Conservation (phyloP, 208 protist genomes). For the Porcisia hertigi region DNA sequence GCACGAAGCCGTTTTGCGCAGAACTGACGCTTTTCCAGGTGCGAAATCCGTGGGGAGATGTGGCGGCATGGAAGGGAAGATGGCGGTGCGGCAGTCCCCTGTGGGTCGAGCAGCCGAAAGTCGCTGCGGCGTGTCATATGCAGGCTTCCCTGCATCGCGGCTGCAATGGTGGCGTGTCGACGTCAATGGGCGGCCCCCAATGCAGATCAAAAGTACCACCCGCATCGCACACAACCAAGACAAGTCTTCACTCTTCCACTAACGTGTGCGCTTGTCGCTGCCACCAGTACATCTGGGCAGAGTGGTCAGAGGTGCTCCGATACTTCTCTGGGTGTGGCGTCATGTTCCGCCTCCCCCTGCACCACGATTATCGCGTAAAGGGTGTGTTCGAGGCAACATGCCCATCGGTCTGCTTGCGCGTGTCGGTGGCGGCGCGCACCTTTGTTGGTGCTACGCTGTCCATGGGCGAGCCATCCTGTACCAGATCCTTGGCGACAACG, state of each 20-base stretch:
- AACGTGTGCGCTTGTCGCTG: slow-evolving; percentile 16
- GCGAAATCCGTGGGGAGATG: slow-evolving; percentile 27
- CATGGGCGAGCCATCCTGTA: background rate
- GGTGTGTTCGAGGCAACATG: slow-evolving; percentile 39
- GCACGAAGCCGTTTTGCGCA: slow-evolving; percentile 7
- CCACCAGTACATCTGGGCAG: slow-evolving; percentile 58
- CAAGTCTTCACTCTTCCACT: background rate
- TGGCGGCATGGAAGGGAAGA: slow-evolving; percentile 21
- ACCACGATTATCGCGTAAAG: slow-evolving; percentile 49
- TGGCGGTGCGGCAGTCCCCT: slow-evolving; percentile 30
- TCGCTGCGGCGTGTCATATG: slow-evolving; percentile 27
- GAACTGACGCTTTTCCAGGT: slow-evolving; percentile 28
- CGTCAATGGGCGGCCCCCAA: background rate
- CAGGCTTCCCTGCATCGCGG: background rate
- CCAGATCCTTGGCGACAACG: background rate
- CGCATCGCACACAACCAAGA: background rate
- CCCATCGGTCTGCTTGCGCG: slow-evolving; percentile 47
- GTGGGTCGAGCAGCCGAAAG: slow-evolving; percentile 16
- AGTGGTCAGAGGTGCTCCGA: slow-evolving; percentile 52
- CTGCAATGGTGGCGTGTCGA: background rate
- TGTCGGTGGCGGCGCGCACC: slow-evolving; percentile 33
- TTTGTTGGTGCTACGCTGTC: slow-evolving; percentile 31
- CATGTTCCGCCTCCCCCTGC: slow-evolving; percentile 35
- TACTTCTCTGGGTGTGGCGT: slow-evolving; percentile 69
- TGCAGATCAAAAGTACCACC: background rate